Base-by-base conservation (phyloP, 495 filamentous ascomycete species). In the Aspergillus incahuasiensis region DNA sequence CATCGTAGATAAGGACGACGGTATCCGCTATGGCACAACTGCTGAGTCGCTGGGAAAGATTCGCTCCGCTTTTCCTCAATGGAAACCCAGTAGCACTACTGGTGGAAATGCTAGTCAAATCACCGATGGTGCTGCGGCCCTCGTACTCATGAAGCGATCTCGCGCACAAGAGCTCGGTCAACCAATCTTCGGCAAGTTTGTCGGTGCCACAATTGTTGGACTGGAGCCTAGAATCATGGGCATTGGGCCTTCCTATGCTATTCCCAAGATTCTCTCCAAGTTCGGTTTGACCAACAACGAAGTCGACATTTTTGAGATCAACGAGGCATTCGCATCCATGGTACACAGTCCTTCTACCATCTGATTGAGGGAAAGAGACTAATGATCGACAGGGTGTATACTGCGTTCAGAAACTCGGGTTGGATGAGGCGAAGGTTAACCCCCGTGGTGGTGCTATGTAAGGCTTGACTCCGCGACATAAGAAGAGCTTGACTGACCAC, bases 281-380 rank as follows among this genome's bases (percentile, higher is more conserved):
- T 85, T 85, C 76, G 81, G 82, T 61, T 66, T 97, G 66, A 81
- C 74, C n/a, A 74, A 90, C 38, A 79, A 87, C 53, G 92, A 97
- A 46, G 77, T 91, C 62, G 92, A 97, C 64, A 77, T 97, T 38
- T 82, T 96, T 61, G 92, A 97, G 77, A 74, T 97, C 63, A 97
- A 97, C 70, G 92, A 97, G 80, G 92, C 92, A 1, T 97, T 97
- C 63, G 91, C 92, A 15, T 90, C 86, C 32, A 97, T 97, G 92
- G 92, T 90, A 56, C 22, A 60, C 48, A 50, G 24, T 1, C 7
- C 22, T 21, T 7, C 40, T 19, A 6, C n/a, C 42, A n/a, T 7
- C 13, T 18, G 30, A 5, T 28, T 20, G 25, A 19, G 53, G 4
- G 20, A 12, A n/a, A 21, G 21, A 28, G n/a, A 24, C 55, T 66